Conservation (phyloP, 1,284 basidiomycete species). For the Coniophora puteana region DNA sequence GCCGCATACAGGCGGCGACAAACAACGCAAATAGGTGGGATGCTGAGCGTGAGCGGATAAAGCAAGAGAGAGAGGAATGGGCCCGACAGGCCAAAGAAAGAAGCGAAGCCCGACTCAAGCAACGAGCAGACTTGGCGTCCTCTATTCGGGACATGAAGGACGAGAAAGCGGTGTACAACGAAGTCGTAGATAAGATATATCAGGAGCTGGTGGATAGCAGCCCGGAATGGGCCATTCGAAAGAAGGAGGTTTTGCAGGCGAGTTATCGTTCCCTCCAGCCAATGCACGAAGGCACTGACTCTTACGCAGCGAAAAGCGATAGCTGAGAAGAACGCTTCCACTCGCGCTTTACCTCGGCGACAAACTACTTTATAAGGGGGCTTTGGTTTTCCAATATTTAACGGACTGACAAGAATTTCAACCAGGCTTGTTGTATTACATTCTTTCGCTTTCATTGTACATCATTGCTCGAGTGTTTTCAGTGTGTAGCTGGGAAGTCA, state of each 20-base stretch:
- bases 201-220: slow-evolving; percentile 48
- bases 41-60: slow-evolving; percentile 43
- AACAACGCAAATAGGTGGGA: slow-evolving; percentile 27
- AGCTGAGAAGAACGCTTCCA: slow-evolving; percentile 19
- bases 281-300: slow-evolving; percentile 18
- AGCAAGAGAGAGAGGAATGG: slow-evolving; percentile 60
- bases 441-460: no score
- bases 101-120: slow-evolving; percentile 35
- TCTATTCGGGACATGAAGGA: slow-evolving; percentile 28
- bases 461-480: no score
- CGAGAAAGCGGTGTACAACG: slow-evolving; percentile 28
- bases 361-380: no score
- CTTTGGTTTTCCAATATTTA: slow-evolving; percentile 1
- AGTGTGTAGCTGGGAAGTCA: no score
- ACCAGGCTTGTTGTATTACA: no score
- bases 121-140: slow-evolving; percentile 24
- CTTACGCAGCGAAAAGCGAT: slow-evolving; percentile 26
- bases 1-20: slow-evolving; percentile 30
- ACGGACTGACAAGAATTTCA: no score
- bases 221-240: slow-evolving; percentile 62
- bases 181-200: slow-evolving; percentile 43
- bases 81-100: slow-evolving; percentile 46
- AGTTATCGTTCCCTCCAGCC: slow-evolving; percentile 13
- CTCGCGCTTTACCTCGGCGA: slow-evolving; percentile 11
- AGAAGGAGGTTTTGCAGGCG: slow-evolving; percentile 38